A percentile compares a stretch with the other conserved stretches of the same genome.
These are phyloP conservation scores for Cladorrhinum sp. DNA, from an alignment of 2,329 filamentous ascomycete genomes.

Conservation along the genomic window DNA sequence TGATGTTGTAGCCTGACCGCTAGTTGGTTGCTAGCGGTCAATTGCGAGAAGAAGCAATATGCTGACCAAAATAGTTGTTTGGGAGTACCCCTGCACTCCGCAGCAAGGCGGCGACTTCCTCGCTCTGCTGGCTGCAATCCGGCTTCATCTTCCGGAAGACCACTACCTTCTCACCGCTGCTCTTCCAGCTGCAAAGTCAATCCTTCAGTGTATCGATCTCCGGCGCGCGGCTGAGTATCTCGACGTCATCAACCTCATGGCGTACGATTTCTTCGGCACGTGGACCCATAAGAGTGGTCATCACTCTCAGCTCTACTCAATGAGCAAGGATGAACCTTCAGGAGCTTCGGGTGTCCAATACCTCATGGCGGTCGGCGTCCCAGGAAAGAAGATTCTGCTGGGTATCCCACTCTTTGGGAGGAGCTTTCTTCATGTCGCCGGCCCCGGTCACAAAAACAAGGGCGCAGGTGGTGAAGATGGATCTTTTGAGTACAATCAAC, in stretches of 20 bases:
- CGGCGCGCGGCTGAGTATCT: conserved; percentile 60
- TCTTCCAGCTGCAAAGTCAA: conserved; percentile 64
- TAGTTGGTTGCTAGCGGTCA: conserved; percentile 4
- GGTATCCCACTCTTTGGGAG: conserved; percentile 75
- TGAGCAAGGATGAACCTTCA: conserved; percentile 59
- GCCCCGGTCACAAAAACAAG: conserved; percentile 60
- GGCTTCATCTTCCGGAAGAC: conserved; percentile 65
- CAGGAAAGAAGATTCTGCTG: conserved; percentile 68
- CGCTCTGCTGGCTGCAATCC: conserved; percentile 62
- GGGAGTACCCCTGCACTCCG: conserved; percentile 69
- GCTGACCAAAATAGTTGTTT: conserved; percentile 59
- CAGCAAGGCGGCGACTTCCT: conserved; percentile 70
- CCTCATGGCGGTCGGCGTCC: conserved; percentile 63
- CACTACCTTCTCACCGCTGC: conserved; percentile 69
- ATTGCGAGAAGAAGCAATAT: conserved; percentile 2
- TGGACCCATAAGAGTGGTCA: conserved; percentile 69
- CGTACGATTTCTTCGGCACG: conserved; percentile 74
- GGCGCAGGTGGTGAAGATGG: conserved; percentile 61
- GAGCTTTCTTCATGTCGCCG: conserved; percentile 65
- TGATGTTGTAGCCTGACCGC: background rate
- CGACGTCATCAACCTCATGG: conserved; percentile 74
- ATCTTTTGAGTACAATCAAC: conserved; percentile 69
- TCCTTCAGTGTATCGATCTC: conserved; percentile 68
- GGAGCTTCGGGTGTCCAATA: conserved; percentile 66
- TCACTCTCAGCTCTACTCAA: conserved; percentile 70